Conservation (phyloP, 768 basidiomycete species). For the Terana coerulea region DNA sequence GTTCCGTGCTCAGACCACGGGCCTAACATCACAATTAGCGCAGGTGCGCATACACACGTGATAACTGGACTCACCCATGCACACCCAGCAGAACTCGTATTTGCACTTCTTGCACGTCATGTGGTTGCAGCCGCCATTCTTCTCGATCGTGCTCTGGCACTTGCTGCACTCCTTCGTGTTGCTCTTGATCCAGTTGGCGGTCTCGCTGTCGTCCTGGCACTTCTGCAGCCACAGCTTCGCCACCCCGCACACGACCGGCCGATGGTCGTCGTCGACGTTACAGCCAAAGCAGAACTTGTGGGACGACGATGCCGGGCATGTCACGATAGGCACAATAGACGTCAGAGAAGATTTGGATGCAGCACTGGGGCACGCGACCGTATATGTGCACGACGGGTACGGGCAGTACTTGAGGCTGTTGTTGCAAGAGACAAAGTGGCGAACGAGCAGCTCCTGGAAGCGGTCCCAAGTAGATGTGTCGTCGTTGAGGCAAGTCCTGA, state of each 20-base stretch:
- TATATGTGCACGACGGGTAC: slow-evolving; percentile 89
- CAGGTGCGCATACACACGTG: slow-evolving; percentile 28
- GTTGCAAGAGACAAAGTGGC: slow-evolving; percentile 87
- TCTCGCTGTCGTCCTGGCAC: slow-evolving; percentile 96
- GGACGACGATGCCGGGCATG: slow-evolving; percentile 63
- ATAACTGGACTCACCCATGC: slow-evolving; percentile 82
- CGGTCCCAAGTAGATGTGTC: slow-evolving; percentile 56
- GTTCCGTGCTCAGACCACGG: slow-evolving; percentile 98
- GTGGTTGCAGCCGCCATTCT: slow-evolving; percentile 99
- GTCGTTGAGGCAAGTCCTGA: slow-evolving; percentile 53
- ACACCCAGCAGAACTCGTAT: slow-evolving; percentile 99
- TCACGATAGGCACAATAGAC: slow-evolving; percentile 83
- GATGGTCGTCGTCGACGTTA: slow-evolving; percentile 80
- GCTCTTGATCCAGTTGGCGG: slow-evolving; percentile 99
- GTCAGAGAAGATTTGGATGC: slow-evolving; percentile 70
- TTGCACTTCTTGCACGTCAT: slow-evolving; percentile 99
- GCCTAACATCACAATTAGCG: slow-evolving; percentile 42
- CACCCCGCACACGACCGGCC: slow-evolving; percentile 85
- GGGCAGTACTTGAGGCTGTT: slow-evolving; percentile 90
- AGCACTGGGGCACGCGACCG: slow-evolving; percentile 86
- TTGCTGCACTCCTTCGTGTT: slow-evolving; percentile 98
- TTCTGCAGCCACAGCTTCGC: slow-evolving; percentile 96
- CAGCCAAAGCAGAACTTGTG: slow-evolving; percentile 97
- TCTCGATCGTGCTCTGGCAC: slow-evolving; percentile 98
- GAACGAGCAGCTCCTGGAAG: slow-evolving; percentile 83